Percentiles rank a stretch among this genome's conserved stretches.
These are phyloP conservation scores for Debaryomyces subglobosus DNA, from an alignment of 1,139 yeast genomes.

Conservation along the genomic window DNA sequence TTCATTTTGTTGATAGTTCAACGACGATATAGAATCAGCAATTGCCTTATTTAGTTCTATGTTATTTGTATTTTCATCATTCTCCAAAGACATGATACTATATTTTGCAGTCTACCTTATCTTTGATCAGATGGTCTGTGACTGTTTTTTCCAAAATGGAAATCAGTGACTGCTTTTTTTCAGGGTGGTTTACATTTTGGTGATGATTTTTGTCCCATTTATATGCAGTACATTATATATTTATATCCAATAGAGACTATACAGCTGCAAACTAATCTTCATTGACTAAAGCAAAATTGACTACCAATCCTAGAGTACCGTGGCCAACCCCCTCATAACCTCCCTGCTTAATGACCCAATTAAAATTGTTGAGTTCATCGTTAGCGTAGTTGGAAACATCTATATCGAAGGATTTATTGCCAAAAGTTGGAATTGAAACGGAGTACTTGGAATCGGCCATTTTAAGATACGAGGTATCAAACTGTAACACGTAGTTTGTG, in stretches of 20 bases:
- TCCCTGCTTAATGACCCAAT: constrained; percentile 45
- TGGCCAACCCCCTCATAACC: constrained; percentile 42
- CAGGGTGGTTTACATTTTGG: constrained; percentile 8
- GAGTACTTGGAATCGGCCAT: constrained; percentile 45
- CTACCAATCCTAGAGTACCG: constrained; percentile 40
- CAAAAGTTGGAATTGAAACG: constrained; percentile 45
- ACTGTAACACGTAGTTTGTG: constrained; percentile 33
- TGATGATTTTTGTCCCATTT: constrained; percentile 5
- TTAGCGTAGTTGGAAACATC: constrained; percentile 45
- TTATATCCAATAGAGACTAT: background rate
- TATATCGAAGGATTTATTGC: constrained; percentile 42
- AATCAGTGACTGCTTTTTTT: constrained; percentile 19
- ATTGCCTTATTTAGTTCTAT: constrained; percentile 13
- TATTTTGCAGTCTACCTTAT: constrained; percentile 9
- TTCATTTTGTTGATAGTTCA: constrained; percentile 6
- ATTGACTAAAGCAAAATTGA: constrained; percentile 43
- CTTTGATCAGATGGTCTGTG: constrained; percentile 13
- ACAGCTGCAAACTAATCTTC: constrained; percentile 23
- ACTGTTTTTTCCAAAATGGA: constrained; percentile 19
- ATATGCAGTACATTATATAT: constrained; percentile 1
- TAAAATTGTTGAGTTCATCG: constrained; percentile 45
- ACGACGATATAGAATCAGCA: constrained; percentile 14
- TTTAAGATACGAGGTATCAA: constrained; percentile 47
- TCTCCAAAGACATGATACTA: constrained; percentile 10
- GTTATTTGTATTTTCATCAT: constrained; percentile 6